These are phyloP conservation scores for Aschersonia sp. DNA, from an alignment of 2,329 filamentous ascomycete genomes.

Conservation along the genomic window DNA sequence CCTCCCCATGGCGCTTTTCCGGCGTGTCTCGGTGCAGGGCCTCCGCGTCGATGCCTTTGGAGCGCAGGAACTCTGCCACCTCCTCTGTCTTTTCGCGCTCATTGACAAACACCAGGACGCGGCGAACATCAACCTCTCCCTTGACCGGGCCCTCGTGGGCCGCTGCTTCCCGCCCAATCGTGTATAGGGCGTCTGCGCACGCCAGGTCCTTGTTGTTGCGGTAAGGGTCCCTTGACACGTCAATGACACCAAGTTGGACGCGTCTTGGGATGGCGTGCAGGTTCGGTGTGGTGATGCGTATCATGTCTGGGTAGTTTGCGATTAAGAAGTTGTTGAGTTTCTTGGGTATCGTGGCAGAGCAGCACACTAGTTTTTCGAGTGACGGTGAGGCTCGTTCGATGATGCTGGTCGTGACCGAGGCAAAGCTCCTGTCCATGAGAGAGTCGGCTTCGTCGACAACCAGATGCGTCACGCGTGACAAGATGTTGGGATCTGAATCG, in stretches of 20 bases:
- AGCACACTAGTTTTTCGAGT: constrained; percentile 74
- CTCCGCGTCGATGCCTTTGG: constrained; percentile 79
- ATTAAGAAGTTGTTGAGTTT: constrained; percentile 77
- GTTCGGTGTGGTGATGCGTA: constrained; percentile 83
- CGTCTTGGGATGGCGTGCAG: constrained; percentile 89
- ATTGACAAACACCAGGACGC: constrained; percentile 92
- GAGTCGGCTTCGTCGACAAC: constrained; percentile 94
- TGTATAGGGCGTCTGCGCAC: constrained; percentile 89
- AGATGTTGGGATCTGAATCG: constrained; percentile 76
- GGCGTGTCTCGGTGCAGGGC: constrained; percentile 75
- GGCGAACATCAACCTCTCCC: constrained; percentile 53
- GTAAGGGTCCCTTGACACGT: constrained; percentile 86
- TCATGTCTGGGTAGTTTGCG: constrained; percentile 67
- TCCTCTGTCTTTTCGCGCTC: constrained; percentile 80
- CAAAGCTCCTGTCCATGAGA: constrained; percentile 84
- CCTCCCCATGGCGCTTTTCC: constrained; percentile 62
- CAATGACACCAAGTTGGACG: constrained; percentile 85
- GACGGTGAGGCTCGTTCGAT: constrained; percentile 71
- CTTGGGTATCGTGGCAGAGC: constrained; percentile 88
- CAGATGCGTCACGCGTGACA: constrained; percentile 80
- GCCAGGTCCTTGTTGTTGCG: constrained; percentile 84
- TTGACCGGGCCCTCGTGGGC: constrained; percentile 41
- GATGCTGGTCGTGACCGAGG: constrained; percentile 66
- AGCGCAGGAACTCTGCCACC: constrained; percentile 61
- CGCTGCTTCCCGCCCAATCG: constrained; percentile 64